Evolutionary conservation across 2,329 filamentous ascomycete species (phyloP).

Genomic region (Pseudopyrenochaeta lycopersici): DNA sequence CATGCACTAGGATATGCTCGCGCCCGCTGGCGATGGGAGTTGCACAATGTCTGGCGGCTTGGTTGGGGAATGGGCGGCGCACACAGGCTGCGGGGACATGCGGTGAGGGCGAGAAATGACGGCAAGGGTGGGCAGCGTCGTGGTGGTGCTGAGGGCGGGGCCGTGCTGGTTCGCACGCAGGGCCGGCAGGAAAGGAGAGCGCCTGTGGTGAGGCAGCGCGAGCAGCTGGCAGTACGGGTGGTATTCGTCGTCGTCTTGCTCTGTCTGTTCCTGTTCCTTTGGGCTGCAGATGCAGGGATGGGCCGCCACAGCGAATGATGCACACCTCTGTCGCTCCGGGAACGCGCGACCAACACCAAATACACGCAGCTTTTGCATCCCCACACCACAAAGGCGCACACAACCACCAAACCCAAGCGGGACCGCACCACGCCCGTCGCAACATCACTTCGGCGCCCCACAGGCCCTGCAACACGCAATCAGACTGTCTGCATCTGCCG

Average conservation of each 20-base stretch:
- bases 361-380: neutral
- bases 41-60: constrained; percentile 8
- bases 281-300: constrained; percentile 13
- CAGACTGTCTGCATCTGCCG: neutral
- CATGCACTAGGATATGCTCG: constrained; percentile 33
- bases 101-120: constrained; percentile 24
- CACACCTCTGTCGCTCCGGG: constrained; percentile 9
- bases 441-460: neutral
- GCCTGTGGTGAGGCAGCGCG: constrained; percentile 21
- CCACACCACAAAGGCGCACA: constrained; percentile 1
- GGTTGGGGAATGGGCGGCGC: neutral
- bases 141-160: too few species aligned
- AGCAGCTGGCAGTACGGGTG: constrained; percentile 7
- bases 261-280: too few species aligned
- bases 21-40: neutral
- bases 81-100: constrained; percentile 19
- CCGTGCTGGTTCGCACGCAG: too few species aligned
- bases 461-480: neutral
- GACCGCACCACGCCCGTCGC: neutral
- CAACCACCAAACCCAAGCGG: neutral
- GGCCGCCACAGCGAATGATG: constrained; percentile 8
- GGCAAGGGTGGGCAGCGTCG: constrained; percentile 1
- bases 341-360: constrained; percentile 14
- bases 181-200: neutral
- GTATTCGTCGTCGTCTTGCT: neutral